phyloP scores from a whole-genome alignment of 2,329 filamentous ascomycete genomes.

The Penicillium digitatum region DNA sequence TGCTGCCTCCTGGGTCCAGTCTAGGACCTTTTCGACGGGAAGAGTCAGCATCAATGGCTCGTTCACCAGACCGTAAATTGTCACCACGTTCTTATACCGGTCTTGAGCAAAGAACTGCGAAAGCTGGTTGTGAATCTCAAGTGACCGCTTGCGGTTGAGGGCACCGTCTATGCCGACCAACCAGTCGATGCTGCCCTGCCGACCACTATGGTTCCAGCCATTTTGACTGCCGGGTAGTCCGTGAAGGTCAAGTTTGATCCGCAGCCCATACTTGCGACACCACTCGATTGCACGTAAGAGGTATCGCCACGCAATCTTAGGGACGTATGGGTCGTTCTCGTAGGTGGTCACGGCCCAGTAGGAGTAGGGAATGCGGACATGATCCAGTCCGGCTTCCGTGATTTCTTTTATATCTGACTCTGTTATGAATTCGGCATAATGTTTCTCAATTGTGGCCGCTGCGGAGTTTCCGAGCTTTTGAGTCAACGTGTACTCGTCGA shows the following conservation, averaged over 20 bases:
- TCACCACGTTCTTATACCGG: conserved; percentile 85
- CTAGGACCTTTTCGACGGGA: conserved; percentile 61
- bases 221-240: conserved; percentile 91
- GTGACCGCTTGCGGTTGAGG: conserved; percentile 71
- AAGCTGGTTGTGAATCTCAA: conserved; percentile 82
- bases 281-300: conserved; percentile 90
- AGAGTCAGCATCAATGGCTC: conserved; percentile 84
- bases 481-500: conserved; percentile 85
- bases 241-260: conserved; percentile 90
- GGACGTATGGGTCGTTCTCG: conserved; percentile 79
- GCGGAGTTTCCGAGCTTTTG: conserved; percentile 63
- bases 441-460: conserved; percentile 72
- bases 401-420: conserved; percentile 83
- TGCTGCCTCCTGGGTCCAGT: conserved; percentile 75
- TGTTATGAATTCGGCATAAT: conserved; percentile 85
- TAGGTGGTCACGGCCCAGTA: conserved; percentile 93
- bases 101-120: conserved; percentile 90
- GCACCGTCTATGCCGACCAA: conserved; percentile 82
- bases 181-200: conserved; percentile 77
- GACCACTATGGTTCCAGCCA: conserved; percentile 94
- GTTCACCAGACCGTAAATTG: conserved; percentile 91
- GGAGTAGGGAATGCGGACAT: conserved; percentile 90
- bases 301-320: conserved; percentile 86
- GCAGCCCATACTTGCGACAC: conserved; percentile 83
- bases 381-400: conserved; percentile 80